Evolutionary conservation across 805 yeast species (phyloP).

Genomic region (Pichia rugopelliculosa): DNA sequence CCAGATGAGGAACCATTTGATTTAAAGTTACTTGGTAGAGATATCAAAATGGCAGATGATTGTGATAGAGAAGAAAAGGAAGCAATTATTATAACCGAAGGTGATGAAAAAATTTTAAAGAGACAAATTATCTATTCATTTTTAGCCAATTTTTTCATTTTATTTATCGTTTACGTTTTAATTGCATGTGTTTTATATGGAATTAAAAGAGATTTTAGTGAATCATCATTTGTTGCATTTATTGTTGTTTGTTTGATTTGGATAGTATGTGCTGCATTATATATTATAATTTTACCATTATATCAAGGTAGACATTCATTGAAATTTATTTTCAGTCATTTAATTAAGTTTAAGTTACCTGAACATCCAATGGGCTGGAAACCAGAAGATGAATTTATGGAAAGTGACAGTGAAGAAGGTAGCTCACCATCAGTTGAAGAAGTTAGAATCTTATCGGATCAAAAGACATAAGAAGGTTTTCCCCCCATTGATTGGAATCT

Average conservation of each 20-base stretch:
- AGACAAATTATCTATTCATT: slow-evolving; percentile 35
- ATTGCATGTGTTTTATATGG: slow-evolving; percentile 31
- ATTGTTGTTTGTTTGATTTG: slow-evolving; percentile 33
- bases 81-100: slow-evolving; percentile 20
- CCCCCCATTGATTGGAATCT: too few relatives aligned
- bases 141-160: slow-evolving; percentile 29
- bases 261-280: slow-evolving; percentile 29
- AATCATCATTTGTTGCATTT: slow-evolving; percentile 30
- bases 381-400: neutral
- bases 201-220: slow-evolving; percentile 28
- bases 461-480: neutral
- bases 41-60: slow-evolving; percentile 30
- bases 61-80: slow-evolving; percentile 27
- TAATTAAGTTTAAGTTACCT: slow-evolving; percentile 4
- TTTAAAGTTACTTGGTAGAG: slow-evolving; percentile 13
- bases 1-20: slow-evolving; percentile 29
- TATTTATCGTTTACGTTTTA: slow-evolving; percentile 27
- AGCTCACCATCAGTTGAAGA: neutral
- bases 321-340: slow-evolving; percentile 4
- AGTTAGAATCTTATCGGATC: neutral
- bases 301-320: slow-evolving; percentile 27
- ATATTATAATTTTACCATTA: slow-evolving; percentile 32
- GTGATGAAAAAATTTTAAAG: slow-evolving; percentile 21
- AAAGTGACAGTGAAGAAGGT: neutral
- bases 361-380: slow-evolving; percentile 7